Evolutionary conservation across 768 basidiomycete genomes (phyloP).

Genomic region (Trametes cinnabarina): DNA sequence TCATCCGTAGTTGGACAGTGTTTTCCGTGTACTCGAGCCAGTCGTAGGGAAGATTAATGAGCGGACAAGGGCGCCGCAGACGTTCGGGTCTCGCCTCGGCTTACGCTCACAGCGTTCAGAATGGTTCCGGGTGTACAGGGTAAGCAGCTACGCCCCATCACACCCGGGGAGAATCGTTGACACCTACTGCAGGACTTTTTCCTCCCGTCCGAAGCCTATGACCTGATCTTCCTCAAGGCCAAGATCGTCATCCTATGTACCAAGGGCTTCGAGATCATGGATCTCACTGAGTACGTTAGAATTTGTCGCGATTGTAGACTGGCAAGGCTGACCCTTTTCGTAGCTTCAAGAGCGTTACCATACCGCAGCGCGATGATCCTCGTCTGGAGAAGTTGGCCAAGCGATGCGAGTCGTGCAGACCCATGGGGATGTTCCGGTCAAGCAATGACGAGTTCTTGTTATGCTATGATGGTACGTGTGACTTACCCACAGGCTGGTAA

Average conservation of each 20-base stretch:
- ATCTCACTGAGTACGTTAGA: constrained; percentile 83
- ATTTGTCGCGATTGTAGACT: no score
- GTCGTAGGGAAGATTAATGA: constrained; percentile 88
- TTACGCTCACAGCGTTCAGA: constrained; percentile 81
- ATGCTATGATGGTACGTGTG: constrained; percentile 74
- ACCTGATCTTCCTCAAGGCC: constrained; percentile 89
- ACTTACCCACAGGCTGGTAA: background rate
- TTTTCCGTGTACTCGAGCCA: constrained; percentile 97
- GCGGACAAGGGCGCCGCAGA: constrained; percentile 64
- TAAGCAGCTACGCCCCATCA: constrained; percentile 23
- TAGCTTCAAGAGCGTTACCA: constrained; percentile 86
- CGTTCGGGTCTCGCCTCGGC: constrained; percentile 70
- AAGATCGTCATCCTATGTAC: constrained; percentile 92
- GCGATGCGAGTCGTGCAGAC: constrained; percentile 76
- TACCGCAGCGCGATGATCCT: constrained; percentile 79
- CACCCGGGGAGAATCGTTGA: background rate
- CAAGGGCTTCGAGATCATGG: constrained; percentile 97
- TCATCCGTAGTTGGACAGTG: constrained; percentile 64
- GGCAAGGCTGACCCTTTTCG: background rate
- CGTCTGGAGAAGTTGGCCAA: constrained; percentile 66
- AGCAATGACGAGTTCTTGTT: constrained; percentile 87
- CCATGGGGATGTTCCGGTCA: constrained; percentile 87
- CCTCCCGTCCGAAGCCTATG: constrained; percentile 86
- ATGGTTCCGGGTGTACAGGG: constrained; percentile 92
- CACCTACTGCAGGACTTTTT: constrained; percentile 66